Base-by-base conservation (phyloP, 1,284 basidiomycete genomes). In the Mycena citricolor region DNA sequence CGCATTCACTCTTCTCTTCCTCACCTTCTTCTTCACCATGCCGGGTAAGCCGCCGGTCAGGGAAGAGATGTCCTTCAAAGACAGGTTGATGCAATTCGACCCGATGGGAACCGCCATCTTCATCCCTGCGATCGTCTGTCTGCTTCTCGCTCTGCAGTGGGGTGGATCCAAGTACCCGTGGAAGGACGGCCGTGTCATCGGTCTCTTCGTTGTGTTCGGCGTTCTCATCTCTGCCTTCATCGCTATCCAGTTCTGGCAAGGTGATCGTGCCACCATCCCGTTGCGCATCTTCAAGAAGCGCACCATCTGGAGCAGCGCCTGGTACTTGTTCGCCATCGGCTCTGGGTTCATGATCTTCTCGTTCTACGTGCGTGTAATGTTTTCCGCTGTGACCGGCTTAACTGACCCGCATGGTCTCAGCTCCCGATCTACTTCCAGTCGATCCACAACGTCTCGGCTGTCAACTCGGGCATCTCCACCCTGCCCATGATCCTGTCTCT, bases 401-500 rank as follows among this genome's bases (percentile, higher is more conserved):
- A 12, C 4, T 23, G 22, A 32, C 3, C 11, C 20, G 19, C 21
- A 21, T 32, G 7, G 32, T 37, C 3, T 16, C n/a, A 31, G 35
- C 57, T 73, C 0, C 71, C 71, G 0, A 62, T 73, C 23, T 72
- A 63, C 59, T 73, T 70, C 57, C 66, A 73, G 54, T 69, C 69
- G 16, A 64, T 66, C 49, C 59, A 66, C 48, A 40, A 52, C 22
- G 64, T 63, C 30, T 54, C 62, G 4, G 63, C 73, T 1, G 42
- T 36, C 5, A 26, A n/a, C 12, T 28, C 24, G 14, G 36, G 31
- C 16, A 29, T 41, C 21, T 25, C 38, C n/a, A 31, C 31, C 20
- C 30, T 52, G 4, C 50, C 50, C 14, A 44, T 49, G 39, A 44
- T 52, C 12, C 38, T 52, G 16, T 40, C 46, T 29, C 42, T 49